Evolutionary conservation across 129 eudicot species (phyloP).

Genomic region (Escallonia rubra): DNA sequence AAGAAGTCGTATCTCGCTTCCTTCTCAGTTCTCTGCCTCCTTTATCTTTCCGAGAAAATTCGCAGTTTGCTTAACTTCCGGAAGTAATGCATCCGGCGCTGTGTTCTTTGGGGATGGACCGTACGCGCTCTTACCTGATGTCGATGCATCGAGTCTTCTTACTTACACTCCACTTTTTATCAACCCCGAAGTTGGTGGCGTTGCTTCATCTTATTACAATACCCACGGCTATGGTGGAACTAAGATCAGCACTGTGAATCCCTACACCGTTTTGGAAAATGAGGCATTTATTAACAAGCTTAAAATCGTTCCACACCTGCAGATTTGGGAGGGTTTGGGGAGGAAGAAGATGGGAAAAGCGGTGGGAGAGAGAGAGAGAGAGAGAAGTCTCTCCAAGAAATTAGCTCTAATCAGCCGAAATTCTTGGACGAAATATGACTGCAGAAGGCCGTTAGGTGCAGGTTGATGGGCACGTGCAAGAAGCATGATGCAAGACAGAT

Average conservation of each 20-base stretch:
- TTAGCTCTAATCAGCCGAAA: too few species aligned
- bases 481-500: too few species aligned
- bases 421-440: too few species aligned
- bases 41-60: constrained; percentile 38
- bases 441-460: too few species aligned
- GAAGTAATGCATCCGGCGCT: constrained; percentile 26
- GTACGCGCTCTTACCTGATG: constrained; percentile 17
- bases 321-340: too few species aligned
- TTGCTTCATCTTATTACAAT: constrained; percentile 12
- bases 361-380: too few species aligned
- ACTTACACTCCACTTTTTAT: constrained; percentile 31
- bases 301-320: too few species aligned
- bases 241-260: constrained; percentile 36
- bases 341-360: too few species aligned
- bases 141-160: constrained; percentile 24
- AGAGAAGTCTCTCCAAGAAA: too few species aligned
- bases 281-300: too few species aligned
- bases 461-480: too few species aligned
- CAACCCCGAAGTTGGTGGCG: constrained; percentile 7
- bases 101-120: constrained; percentile 42
- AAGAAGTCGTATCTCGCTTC: constrained; percentile 29
- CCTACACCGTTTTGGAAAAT: constrained; percentile 41
- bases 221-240: constrained; percentile 40
- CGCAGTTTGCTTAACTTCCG: constrained; percentile 32
- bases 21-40: constrained; percentile 31